Evolutionary conservation across 2,329 filamentous ascomycete genomes (phyloP), one percentile per base, ranked within the genome.

Genomic region (Aspergillus brunneoviolaceus): DNA sequence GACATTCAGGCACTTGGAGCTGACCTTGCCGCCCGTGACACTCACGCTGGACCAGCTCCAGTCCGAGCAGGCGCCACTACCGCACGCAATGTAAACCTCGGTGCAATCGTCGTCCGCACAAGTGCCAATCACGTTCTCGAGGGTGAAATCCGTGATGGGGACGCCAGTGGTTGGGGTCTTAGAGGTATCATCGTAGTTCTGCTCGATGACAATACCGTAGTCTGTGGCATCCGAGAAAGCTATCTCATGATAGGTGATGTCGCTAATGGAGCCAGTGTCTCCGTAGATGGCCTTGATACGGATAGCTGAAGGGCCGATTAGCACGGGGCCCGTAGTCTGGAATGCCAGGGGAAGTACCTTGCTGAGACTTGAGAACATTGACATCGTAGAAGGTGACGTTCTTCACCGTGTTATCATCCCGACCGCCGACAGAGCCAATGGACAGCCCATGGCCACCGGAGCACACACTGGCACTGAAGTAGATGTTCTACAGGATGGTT

Each of bases 381-480:
- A 77, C 80, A 60, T 79, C 75, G 33, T 77, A 69, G 63, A 88
- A 82, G 19, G 74, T 76, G 16, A 88, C 78, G 53, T 77, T 80
- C 23, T 79, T 70, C 54, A 88, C 85, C 3, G 66, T 72, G 75
- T 87, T 87, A 73, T 85, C 74, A 55, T 66, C 69, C 49, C 83
- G 82, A 10, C 82, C 82, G 48, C 84, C 84, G 14, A 87, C 82
- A 4, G 82, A 84, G 53, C 84, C 84, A 65, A 88, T 85, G 55
- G 81, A 83, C 19, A 87, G 74, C 51, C 84, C 85, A 69, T 85
- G 83, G 27, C 70, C 70, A 31, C 70, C 70, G 58, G 68, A 71
- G 64, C 70, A 72, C 47, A 68, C 63, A 48, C 69, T 67, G 9
- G 68, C 68, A 10, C 62, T 69, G 64, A 73, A 72, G 5, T 65